Conservation (phyloP, 2,329 filamentous ascomycete genomes). For the Botryosphaeria agaves region DNA sequence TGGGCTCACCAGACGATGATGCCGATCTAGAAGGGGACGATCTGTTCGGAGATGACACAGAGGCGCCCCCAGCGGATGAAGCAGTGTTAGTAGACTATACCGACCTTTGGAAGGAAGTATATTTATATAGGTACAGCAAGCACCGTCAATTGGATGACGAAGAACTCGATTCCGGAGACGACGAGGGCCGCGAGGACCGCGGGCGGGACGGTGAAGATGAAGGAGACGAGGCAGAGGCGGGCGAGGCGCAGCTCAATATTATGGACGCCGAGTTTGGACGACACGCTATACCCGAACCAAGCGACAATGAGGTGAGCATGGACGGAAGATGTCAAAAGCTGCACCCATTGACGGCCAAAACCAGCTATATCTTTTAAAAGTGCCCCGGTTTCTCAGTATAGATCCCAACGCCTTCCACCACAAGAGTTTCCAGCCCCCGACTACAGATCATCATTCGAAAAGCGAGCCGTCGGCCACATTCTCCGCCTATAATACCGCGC, state of each 20-base stretch:
- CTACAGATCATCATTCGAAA: constrained; percentile 36
- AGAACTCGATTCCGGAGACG: constrained; percentile 44
- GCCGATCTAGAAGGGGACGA: constrained; percentile 23
- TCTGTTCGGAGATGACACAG: constrained; percentile 27
- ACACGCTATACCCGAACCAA: constrained; percentile 53
- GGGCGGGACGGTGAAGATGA: constrained; percentile 31
- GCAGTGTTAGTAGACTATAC: no score
- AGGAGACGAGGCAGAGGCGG: constrained; percentile 19
- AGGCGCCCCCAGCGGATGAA: constrained; percentile 11
- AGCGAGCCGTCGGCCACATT: constrained; percentile 29
- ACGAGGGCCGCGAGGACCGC: constrained; percentile 46
- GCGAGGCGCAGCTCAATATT: constrained; percentile 37
- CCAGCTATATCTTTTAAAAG: constrained; percentile 51
- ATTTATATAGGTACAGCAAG: no score
- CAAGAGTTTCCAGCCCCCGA: constrained; percentile 47
- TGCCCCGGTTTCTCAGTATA: constrained; percentile 56
- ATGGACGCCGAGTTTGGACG: constrained; percentile 48
- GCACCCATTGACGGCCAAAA: constrained; percentile 2
- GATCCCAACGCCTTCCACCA: constrained; percentile 50
- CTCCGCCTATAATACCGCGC: constrained; percentile 44
- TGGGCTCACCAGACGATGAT: constrained; percentile 8
- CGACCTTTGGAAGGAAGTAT: no score
- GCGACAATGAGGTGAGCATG: constrained; percentile 45
- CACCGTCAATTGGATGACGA: constrained; percentile 40
- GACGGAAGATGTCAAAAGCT: neutral